These are phyloP conservation scores for Exsudoporus frostii DNA, from an alignment of 768 basidiomycete species.

Conservation along the genomic window DNA sequence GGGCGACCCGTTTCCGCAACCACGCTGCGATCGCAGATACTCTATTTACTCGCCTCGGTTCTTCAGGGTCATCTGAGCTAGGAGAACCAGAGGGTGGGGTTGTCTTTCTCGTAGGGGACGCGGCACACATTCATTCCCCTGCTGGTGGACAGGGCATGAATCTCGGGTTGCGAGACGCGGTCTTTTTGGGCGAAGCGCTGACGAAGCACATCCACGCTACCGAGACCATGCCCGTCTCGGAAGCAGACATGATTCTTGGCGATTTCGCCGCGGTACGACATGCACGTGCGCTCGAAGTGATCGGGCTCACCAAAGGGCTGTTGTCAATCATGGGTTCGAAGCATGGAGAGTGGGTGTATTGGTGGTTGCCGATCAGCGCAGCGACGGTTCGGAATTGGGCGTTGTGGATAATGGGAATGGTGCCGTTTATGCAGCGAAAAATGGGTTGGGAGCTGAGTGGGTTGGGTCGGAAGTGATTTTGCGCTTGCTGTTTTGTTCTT, in stretches of 20 bases:
- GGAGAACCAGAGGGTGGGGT: conserved; percentile 5
- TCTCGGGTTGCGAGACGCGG: conserved; percentile 53
- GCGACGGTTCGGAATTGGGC: conserved; percentile 25
- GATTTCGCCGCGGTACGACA: conserved; percentile 37
- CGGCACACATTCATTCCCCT: conserved; percentile 53
- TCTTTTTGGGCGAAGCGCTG: conserved; percentile 44
- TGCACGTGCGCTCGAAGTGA: conserved; percentile 39
- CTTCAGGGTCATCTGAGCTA: no score
- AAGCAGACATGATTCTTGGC: conserved; percentile 33
- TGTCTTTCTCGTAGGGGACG: conserved; percentile 41
- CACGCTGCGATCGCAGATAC: conserved; percentile 42
- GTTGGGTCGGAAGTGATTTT: conserved; percentile 16
- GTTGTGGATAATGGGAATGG: conserved; percentile 19
- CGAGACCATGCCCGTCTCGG: conserved; percentile 2
- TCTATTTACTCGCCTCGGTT: conserved; percentile 32
- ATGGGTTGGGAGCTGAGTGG: conserved; percentile 26
- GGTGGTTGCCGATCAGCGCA: conserved; percentile 28
- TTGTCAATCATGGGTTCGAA: conserved; percentile 15
- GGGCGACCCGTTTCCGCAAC: conserved; percentile 47
- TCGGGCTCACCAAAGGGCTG: conserved; percentile 39
- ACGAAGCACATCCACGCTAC: conserved; percentile 32
- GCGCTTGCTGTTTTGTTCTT: no score
- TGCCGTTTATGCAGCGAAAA: conserved; percentile 13
- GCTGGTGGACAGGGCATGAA: conserved; percentile 59
- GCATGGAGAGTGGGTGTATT: conserved; percentile 9